Conservation (phyloP, 495 filamentous ascomycete genomes). For the Tuber microsphaerosporum region DNA sequence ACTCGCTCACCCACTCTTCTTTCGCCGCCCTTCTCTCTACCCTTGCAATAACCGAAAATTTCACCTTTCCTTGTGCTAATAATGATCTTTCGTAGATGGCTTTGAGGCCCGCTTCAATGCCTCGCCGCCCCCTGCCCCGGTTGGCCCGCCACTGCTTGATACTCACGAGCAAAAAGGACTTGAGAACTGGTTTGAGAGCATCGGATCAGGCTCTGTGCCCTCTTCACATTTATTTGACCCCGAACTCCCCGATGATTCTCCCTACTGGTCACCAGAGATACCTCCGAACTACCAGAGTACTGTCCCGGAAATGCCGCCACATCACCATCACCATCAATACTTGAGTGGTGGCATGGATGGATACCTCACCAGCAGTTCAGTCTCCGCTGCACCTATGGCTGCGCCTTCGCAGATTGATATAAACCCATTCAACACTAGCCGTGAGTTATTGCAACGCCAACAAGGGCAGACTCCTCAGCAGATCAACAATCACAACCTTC, state of each 20-base stretch:
- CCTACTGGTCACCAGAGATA: slow-evolving; percentile 34
- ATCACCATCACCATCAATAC: slow-evolving; percentile 33
- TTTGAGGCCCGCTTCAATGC: slow-evolving; percentile 36
- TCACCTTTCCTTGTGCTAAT: slow-evolving; percentile 14
- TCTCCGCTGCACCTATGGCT: slow-evolving; percentile 32
- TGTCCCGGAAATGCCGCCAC: slow-evolving; percentile 20
- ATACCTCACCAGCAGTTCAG: slow-evolving; percentile 31
- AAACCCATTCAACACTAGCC: slow-evolving; percentile 34
- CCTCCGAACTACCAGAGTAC: slow-evolving; percentile 28
- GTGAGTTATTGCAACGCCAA: slow-evolving; percentile 34
- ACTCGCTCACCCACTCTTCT: not conserved
- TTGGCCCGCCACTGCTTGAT: slow-evolving; percentile 39
- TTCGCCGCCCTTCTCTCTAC: not conserved
- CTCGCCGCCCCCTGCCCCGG: slow-evolving; percentile 35
- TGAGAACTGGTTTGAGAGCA: slow-evolving; percentile 35
- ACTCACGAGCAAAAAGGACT: slow-evolving; percentile 37
- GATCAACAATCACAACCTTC: slow-evolving; percentile 23
- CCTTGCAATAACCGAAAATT: not conserved
- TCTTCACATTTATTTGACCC: slow-evolving; percentile 36
- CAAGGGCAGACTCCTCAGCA: slow-evolving; percentile 28
- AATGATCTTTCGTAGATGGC: slow-evolving; percentile 23
- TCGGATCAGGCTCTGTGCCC: slow-evolving; percentile 27
- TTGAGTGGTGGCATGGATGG: slow-evolving; percentile 25
- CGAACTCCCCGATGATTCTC: slow-evolving; percentile 31
- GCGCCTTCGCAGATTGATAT: slow-evolving; percentile 32